Evolutionary conservation across 768 basidiomycete genomes (phyloP), one percentile per base, ranked within the genome.

Genomic region (Melanogaster broomeanus): DNA sequence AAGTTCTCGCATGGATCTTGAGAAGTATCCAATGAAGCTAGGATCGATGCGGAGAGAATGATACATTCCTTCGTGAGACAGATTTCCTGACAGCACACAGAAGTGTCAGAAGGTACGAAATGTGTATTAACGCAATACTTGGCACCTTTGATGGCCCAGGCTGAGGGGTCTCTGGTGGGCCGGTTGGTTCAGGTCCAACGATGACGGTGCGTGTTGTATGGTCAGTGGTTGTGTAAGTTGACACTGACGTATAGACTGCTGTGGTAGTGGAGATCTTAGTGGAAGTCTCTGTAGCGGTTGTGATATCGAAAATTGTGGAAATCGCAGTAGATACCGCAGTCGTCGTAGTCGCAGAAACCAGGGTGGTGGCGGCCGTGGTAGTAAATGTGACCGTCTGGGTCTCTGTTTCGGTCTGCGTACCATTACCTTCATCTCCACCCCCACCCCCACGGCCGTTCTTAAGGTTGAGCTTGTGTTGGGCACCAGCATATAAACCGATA

Each of bases 1-100:
- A 98, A 97, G 70, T 93, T 88, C 59, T 98, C 90, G 69, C 97
- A 99, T 0, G 97, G 97, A 64, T 98, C 93, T 58, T 88, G 79
- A 9, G 83, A 75, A 10, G 79, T 79, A 64, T 99, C 95, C 19
- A 98, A 70, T 1, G 84, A 84, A 18, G 85, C 81, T 13, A 98
- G 72, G 52, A 99, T 88, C 0, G 84, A 79, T 1, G 92, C 89
- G 10, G 96, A 86, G 12, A 96, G 77, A 30, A 83, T 72, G 44
- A 98, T 85, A 65, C 97, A 99, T 55, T 86, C 80, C 4, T 86
- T 65, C 12, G 87, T 84, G 24, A 90, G 67, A 72, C 97, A 99
- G 4, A 78, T 64, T 54, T 82, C 76, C 85, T 90, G 56, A 34
- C 37, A 56, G 52, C 16, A 44, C 34, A 42, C 41, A 54, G 43